Evolutionary conservation across 2,329 filamentous ascomycete genomes (phyloP).

Genomic region (Cladosporium phlei): DNA sequence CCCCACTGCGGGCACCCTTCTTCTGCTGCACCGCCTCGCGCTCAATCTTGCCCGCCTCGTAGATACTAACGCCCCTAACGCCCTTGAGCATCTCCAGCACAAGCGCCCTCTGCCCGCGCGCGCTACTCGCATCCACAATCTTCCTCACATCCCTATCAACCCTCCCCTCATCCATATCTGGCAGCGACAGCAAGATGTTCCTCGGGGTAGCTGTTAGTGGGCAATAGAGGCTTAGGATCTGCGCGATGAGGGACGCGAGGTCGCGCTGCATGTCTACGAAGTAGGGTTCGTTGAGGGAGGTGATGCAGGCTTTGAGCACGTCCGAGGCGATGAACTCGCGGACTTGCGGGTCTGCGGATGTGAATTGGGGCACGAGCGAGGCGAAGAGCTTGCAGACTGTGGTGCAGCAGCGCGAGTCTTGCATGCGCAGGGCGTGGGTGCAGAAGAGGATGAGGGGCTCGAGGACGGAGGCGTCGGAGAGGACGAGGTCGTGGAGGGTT

Average conservation of each 20-base stretch:
- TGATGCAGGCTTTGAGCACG: constrained; percentile 84
- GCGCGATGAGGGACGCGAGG: constrained; percentile 78
- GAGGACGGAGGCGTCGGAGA: constrained; percentile 71
- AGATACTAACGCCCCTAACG: constrained; percentile 83
- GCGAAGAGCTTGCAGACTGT: constrained; percentile 83
- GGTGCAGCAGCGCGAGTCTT: constrained; percentile 81
- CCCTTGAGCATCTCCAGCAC: constrained; percentile 81
- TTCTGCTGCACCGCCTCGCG: constrained; percentile 23
- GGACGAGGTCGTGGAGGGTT: constrained; percentile 74
- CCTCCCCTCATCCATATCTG: constrained; percentile 65
- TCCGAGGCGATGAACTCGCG: constrained; percentile 86
- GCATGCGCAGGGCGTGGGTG: constrained; percentile 82
- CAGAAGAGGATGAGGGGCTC: constrained; percentile 89
- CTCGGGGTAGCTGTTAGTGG: constrained; percentile 65
- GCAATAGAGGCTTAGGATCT: constrained; percentile 74
- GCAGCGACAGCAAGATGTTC: constrained; percentile 71
- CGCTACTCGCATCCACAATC: constrained; percentile 38
- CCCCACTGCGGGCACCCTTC: constrained; percentile 15
- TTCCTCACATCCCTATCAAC: constrained; percentile 52
- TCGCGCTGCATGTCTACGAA: constrained; percentile 96
- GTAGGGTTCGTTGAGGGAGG: constrained; percentile 87
- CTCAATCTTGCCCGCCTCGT: constrained; percentile 81
- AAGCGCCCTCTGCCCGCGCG: constrained; percentile 73
- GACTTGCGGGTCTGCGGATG: constrained; percentile 53
- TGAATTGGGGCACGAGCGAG: constrained; percentile 76